Evolutionary conservation across 2,329 filamentous ascomycete species (phyloP), one percentile per base, ranked within the genome.

Genomic region (Epichloe scottii): DNA sequence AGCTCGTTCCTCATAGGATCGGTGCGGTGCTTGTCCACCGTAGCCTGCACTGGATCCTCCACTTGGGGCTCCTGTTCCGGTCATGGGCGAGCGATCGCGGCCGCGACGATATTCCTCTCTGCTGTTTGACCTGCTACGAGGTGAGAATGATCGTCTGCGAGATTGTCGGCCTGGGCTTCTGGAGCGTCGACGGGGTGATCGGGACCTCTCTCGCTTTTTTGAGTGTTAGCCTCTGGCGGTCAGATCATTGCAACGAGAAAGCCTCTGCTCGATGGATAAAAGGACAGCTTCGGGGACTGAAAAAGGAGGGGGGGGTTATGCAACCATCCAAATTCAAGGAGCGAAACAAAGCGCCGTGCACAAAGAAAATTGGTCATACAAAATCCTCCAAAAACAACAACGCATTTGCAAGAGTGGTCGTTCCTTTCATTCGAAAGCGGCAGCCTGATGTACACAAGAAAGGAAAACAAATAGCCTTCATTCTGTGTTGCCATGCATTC

Each of bases 71-170:
- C 81, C 83, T 71, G 83, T 76, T 66, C 77, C 83, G 74, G 84
- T 86, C 84, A 94, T 90, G 72, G 89, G 89, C 70, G 86, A 93
- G 67, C 87, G 86, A 68, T 77, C 85, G 79, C 67, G 83, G 64
- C 74, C 77, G 69, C 84, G 82, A 66, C 86, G 84, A 66, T 86
- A 86, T 60, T 88, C 84, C 74, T 86, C 84, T 69, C 81, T 78
- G 68, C 85, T 89, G 54, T 65, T 66, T 68, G 86, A 90, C 68
- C 86, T 84, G 72, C 82, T 87, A 63, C 85, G 83, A 56, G 85
- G 84, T 54, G 85, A 88, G 67, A 86, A 89, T 49, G 86, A 90
- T 60, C 86, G 83, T 64, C 86, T 85, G 64, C 78, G 81, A 64
- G 79, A 71, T 56, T 76, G 74, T 56, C 77, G 82, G 65, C 82